These are phyloP conservation scores for Clitopilus hobsonii DNA, from an alignment of 768 basidiomycete species.

Conservation along the genomic window DNA sequence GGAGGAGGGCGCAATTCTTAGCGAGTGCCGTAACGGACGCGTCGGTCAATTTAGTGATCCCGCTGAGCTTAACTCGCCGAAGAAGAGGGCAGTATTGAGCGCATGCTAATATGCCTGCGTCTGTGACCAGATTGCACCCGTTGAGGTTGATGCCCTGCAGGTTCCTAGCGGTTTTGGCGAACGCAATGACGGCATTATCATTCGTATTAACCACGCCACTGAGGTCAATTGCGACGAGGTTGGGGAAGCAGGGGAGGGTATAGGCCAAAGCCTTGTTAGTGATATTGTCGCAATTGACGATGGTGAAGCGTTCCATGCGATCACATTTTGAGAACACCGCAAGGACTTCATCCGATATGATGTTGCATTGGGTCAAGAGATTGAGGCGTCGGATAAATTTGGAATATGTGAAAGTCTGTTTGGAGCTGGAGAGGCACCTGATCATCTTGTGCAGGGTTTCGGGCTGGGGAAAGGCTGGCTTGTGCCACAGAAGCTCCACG, in stretches of 20 bases:
- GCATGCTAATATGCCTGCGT: conserved; percentile 71
- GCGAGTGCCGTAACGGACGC: conserved; percentile 71
- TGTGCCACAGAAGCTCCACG: conserved; percentile 93
- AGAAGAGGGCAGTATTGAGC: conserved; percentile 73
- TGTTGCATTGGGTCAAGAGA: conserved; percentile 64
- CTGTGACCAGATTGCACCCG: conserved; percentile 77
- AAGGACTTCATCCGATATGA: conserved; percentile 74
- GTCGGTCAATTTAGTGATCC: conserved; percentile 73
- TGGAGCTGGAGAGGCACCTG: conserved; percentile 53
- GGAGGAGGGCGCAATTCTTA: conserved; percentile 73
- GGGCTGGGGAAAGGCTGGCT: conserved; percentile 70
- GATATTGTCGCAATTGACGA: conserved; percentile 72
- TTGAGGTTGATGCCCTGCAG: conserved; percentile 91
- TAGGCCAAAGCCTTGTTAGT: conserved; percentile 57
- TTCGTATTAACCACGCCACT: conserved; percentile 66
- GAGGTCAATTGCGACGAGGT: conserved; percentile 83
- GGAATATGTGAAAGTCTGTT: conserved; percentile 83
- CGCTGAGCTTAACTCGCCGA: conserved; percentile 85
- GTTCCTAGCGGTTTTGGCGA: conserved; percentile 65
- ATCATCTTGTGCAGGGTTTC: conserved; percentile 77
- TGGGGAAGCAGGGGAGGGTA: conserved; percentile 67
- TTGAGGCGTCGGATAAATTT: conserved; percentile 89
- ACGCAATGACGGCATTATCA: conserved; percentile 64
- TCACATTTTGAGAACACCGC: conserved; percentile 67
- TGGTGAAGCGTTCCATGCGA: conserved; percentile 83